Percentiles rank a stretch among this genome's conserved stretches.
Evolutionary conservation across 495 filamentous ascomycete species (phyloP).

Genomic region (Penicillium goetzii): DNA sequence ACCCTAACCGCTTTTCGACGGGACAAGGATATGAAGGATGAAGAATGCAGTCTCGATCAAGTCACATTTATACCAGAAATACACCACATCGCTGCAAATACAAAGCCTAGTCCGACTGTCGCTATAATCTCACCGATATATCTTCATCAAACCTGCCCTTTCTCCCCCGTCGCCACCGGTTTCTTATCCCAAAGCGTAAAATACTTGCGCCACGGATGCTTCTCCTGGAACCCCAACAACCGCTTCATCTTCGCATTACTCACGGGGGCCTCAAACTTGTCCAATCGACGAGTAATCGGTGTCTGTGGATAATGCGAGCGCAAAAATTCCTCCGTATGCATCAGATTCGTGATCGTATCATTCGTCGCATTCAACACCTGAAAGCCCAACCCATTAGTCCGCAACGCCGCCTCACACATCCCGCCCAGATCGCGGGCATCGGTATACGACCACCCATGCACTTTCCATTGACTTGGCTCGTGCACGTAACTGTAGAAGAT

Average conservation of each 20-base stretch:
- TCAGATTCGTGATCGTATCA: slow-evolving; percentile 50
- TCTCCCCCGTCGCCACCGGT: background rate
- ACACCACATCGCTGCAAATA: background rate
- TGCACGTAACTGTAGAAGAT: slow-evolving; percentile 54
- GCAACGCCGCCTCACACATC: slow-evolving; percentile 28
- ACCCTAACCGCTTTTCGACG: slow-evolving; percentile 43
- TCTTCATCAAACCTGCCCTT: background rate
- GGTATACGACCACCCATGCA: slow-evolving; percentile 63
- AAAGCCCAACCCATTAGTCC: slow-evolving; percentile 52
- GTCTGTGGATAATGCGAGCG: slow-evolving; percentile 49
- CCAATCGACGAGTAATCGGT: slow-evolving; percentile 31
- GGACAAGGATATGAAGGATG: too few species aligned
- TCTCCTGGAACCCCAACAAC: slow-evolving; percentile 58
- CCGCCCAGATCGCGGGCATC: slow-evolving; percentile 62
- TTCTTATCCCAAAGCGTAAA: slow-evolving; percentile 38
- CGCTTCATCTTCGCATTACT: slow-evolving; percentile 60
- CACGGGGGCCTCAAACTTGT: slow-evolving; percentile 57
- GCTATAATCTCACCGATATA: background rate
- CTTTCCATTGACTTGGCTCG: slow-evolving; percentile 53
- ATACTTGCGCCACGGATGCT: slow-evolving; percentile 54
- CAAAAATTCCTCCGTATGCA: slow-evolving; percentile 40
- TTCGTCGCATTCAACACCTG: slow-evolving; percentile 65
- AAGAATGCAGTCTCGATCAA: background rate
- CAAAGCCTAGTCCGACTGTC: background rate
- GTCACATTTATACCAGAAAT: background rate